A percentile compares a stretch with the other conserved stretches of the same genome.
Conservation (phyloP, 495 filamentous ascomycete species). For the Hypoxylon fuscum region DNA sequence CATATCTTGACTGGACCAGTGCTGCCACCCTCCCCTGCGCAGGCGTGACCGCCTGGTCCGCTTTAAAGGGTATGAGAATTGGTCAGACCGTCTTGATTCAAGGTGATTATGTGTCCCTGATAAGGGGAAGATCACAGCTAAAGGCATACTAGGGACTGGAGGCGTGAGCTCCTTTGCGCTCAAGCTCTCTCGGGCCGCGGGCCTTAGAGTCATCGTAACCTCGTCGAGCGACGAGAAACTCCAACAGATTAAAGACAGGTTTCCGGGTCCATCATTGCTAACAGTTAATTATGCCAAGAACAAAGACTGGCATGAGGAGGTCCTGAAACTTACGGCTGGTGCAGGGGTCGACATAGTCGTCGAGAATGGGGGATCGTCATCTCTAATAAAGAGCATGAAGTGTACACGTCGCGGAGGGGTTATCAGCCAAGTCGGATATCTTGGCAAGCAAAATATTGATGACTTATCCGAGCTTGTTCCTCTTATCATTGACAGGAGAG, state of each 20-base stretch:
- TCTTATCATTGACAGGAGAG: too few species aligned
- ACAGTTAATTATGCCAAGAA: constrained; percentile 44
- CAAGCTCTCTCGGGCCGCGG: constrained; percentile 35
- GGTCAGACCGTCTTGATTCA: too few species aligned
- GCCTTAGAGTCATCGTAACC: constrained; percentile 49
- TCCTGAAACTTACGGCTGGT: constrained; percentile 41
- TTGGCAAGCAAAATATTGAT: too few species aligned
- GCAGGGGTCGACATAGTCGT: constrained; percentile 46
- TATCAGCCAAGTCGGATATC: too few species aligned
- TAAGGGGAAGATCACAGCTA: not conserved
- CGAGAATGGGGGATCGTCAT: constrained; percentile 34
- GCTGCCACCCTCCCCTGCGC: too few species aligned
- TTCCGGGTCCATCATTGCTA: constrained; percentile 14
- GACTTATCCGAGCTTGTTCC: too few species aligned
- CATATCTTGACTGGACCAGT: too few species aligned
- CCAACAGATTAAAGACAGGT: constrained; percentile 30
- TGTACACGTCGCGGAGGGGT: constrained; percentile 9
- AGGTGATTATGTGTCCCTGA: too few species aligned
- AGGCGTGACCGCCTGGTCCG: too few species aligned
- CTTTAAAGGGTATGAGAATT: constrained; percentile 18
- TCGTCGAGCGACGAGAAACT: constrained; percentile 50
- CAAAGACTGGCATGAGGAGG: constrained; percentile 33
- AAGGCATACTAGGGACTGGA: constrained; percentile 23
- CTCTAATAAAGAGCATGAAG: constrained; percentile 17
- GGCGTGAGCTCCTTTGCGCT: constrained; percentile 35